phyloP scores from a whole-genome alignment of 345 rosid genomes.

The Aethionema arabicum region DNA sequence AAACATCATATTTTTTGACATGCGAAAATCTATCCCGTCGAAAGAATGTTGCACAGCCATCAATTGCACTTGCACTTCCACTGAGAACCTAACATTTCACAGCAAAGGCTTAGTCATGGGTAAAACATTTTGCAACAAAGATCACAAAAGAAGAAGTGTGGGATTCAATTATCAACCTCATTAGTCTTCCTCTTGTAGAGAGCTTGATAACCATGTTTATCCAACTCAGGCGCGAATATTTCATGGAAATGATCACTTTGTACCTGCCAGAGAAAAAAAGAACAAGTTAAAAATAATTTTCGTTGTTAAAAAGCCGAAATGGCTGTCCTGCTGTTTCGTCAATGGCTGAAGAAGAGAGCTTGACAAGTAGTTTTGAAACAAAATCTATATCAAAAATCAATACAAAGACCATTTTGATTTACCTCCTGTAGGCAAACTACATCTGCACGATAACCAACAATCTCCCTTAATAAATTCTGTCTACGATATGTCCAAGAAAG shows the following conservation, averaged over 20 bases:
- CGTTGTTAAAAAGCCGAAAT: slow-evolving; percentile 24
- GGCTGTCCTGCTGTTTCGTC: slow-evolving; percentile 25
- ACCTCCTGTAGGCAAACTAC: slow-evolving; percentile 98
- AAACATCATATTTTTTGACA: slow-evolving; percentile 98
- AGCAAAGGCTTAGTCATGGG: background rate
- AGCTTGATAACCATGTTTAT: slow-evolving; percentile 95
- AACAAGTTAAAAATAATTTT: slow-evolving; percentile 1
- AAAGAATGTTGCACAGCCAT: slow-evolving; percentile 98
- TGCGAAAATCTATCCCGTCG: slow-evolving; percentile 93
- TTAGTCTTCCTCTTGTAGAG: slow-evolving; percentile 88
- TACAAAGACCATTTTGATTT: slow-evolving; percentile 6
- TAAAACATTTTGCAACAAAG: background rate
- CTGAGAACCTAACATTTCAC: slow-evolving; percentile 57
- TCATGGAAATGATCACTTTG: slow-evolving; percentile 93
- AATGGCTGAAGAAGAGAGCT: no score
- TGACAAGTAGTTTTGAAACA: background rate
- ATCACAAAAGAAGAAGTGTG: background rate
- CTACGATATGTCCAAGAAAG: slow-evolving; percentile 97
- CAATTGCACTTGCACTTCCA: slow-evolving; percentile 63
- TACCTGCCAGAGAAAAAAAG: slow-evolving; percentile 52
- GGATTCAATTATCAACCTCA: slow-evolving; percentile 55
- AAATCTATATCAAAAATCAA: slow-evolving; percentile 12
- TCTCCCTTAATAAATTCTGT: slow-evolving; percentile 90
- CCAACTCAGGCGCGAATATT: slow-evolving; percentile 85
- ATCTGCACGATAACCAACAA: slow-evolving; percentile 96